Evolutionary conservation across 1,139 yeast species (phyloP), one percentile per base, ranked within the genome.

Genomic region (Taphrina wiesneri): DNA sequence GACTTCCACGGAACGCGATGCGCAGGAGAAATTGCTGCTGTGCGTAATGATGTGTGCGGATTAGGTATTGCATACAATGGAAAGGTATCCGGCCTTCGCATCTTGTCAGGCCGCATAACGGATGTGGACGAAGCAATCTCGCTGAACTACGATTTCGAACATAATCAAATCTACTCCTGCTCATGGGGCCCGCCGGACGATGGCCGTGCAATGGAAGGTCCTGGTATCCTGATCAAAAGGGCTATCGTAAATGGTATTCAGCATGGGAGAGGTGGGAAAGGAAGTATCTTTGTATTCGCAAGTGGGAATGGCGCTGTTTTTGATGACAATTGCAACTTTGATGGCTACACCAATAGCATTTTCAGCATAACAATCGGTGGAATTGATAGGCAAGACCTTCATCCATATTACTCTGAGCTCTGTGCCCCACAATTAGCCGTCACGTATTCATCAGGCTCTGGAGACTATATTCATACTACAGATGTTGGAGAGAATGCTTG

Each of bases 151-250:
- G 95, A 86, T 0, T 79, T 88, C 72, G 92, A 90, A 69, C 73
- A 75, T 61, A 93, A 93, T 75, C 96, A 92, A 75, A 93, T 95
- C 46, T 95, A 90, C 76, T 90, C 97, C 2, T 95, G 99, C 76
- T 90, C 97, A 3, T 95, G 99, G 99, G 99, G 99, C 1, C 99
- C 99, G 0, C 84, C 92, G 0, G 99, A 95, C 75, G 89, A 92
- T 75, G 99, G 99, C 0, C 81, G 76, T 69, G 85, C 96, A 0
- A 84, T 93, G 81, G 90, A 90, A 57, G 96, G 85, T 4, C 99
- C 99, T 0, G 90, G 90, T 28, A 75, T 78, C 43, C 73, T 92
- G 41, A 97, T 93, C 11, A 83, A 85, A 72, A 85, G 88, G 70
- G 96, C 99, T 0, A 82, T 95, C 77, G 75, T 89, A 23, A 87